Evolutionary conservation across 1,139 yeast genomes (phyloP), one percentile per base, ranked within the genome.

Genomic region (Yamadazyma dendronema): DNA sequence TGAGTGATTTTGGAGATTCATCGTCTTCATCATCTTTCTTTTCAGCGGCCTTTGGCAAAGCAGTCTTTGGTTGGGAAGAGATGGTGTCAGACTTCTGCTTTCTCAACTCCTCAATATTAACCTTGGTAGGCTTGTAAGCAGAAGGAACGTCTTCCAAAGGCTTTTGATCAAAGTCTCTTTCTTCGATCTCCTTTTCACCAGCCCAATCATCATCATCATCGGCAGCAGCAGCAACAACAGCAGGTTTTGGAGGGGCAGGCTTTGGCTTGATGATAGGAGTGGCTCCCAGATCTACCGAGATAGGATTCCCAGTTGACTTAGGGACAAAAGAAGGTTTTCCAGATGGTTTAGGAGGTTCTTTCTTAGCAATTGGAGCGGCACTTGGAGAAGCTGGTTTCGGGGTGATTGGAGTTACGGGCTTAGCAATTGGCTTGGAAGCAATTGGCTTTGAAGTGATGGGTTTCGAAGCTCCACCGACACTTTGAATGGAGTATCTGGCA

Each of bases 401-500:
- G 42, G 28, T 11, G 12, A 16, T n/a, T 14, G 25, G 34, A 9
- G 21, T 15, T 12, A 38, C 30, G 9, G 22, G 22, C 9, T 9
- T 19, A 19, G 22, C 22, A 30, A 41, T 24, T 12, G 44, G 38
- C 22, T 42, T 44, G 26, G 34, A 4, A 5, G 37, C 24, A 13
- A 21, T 11, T 10, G 19, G 27, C 8, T 17, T 35, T 14, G 48
- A 31, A 13, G 31, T 27, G 15, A 45, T 42, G 11, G 60, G 56
- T 32, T 49, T 52, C 17, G 56, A 37, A 7, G 50, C 9, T 6
- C 9, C 9, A 15, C 48, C 40, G 21, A 56, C 38, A 21, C 50
- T 48, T 57, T 81, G 85, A 38, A 81, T 77, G 4, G 95, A 83
- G 64, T 92, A 92, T 56, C 95, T 81, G 17, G 98, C 96, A 50